Conservation (phyloP, 129 eudicot genomes). For the Logfia minima region DNA sequence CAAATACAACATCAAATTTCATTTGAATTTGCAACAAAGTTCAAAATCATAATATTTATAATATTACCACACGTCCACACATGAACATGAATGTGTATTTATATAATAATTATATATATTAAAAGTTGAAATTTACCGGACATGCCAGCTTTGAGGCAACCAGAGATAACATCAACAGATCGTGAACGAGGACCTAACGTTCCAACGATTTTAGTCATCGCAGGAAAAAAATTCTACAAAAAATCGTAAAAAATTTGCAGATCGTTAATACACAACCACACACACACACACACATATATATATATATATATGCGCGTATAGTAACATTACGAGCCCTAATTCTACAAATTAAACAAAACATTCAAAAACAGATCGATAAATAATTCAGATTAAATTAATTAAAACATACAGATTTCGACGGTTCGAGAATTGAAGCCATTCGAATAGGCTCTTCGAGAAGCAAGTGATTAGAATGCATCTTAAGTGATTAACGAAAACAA, state of each 20-base stretch:
- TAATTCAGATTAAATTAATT: background rate
- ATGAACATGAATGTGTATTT: background rate
- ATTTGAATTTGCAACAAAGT: background rate
- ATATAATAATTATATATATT: background rate
- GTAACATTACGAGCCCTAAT: background rate
- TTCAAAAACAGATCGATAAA: slow-evolving; percentile 24
- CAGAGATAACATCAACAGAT: slow-evolving; percentile 70
- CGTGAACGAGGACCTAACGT: slow-evolving; percentile 88
- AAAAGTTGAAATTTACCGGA: slow-evolving; percentile 44
- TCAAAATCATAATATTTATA: background rate
- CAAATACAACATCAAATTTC: background rate
- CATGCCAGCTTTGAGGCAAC: slow-evolving; percentile 82
- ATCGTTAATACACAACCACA: slow-evolving; percentile 8
- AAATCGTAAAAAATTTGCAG: background rate
- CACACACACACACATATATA: background rate
- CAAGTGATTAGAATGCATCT: slow-evolving; percentile 82
- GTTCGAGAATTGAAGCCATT: slow-evolving; percentile 90
- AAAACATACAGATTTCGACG: slow-evolving; percentile 70
- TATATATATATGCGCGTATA: background rate
- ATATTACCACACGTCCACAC: background rate
- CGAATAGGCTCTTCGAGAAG: slow-evolving; percentile 91
- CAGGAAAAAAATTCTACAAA: slow-evolving; percentile 76
- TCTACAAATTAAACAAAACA: background rate
- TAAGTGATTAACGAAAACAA: slow-evolving; percentile 6
- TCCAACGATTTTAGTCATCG: slow-evolving; percentile 94